Conservation (phyloP, 208 protist species). For the Sergeia podlipaevii region DNA sequence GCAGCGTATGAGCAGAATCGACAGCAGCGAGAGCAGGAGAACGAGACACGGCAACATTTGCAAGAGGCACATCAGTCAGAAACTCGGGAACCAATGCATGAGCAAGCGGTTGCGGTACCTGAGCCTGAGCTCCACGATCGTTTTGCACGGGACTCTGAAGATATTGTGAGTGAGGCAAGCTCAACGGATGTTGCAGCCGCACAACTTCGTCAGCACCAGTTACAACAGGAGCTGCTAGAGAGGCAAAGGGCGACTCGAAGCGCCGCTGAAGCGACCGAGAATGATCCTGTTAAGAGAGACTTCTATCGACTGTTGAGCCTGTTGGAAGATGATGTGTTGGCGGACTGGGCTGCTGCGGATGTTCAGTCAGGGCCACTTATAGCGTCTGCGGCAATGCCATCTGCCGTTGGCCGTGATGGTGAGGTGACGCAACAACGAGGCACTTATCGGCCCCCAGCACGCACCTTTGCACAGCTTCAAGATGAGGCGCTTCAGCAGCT, state of each 20-base stretch:
- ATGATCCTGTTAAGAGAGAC: constrained; percentile 16
- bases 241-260: too few relatives aligned
- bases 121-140: constrained; percentile 10
- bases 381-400: background rate
- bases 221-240: too few relatives aligned
- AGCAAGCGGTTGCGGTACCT: background rate
- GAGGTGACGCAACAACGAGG: too few relatives aligned
- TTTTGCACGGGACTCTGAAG: constrained; percentile 11
- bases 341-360: constrained; percentile 8
- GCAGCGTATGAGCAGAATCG: constrained; percentile 11
- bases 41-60: too few relatives aligned
- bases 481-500: constrained; percentile 57
- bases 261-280: too few relatives aligned
- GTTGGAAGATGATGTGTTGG: constrained; percentile 30
- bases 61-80: too few relatives aligned
- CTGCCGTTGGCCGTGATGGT: background rate
- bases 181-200: background rate
- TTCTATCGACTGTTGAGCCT: constrained; percentile 47
- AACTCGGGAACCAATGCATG: background rate
- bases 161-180: constrained; percentile 6
- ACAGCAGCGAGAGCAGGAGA: too few relatives aligned
- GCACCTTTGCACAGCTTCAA: constrained; percentile 60
- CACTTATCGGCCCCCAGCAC: constrained; percentile 23
- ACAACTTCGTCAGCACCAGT: too few relatives aligned
- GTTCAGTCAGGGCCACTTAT: background rate